Conservation (phyloP, 2,329 filamentous ascomycete species). For the Aspergillus ochraceus region DNA sequence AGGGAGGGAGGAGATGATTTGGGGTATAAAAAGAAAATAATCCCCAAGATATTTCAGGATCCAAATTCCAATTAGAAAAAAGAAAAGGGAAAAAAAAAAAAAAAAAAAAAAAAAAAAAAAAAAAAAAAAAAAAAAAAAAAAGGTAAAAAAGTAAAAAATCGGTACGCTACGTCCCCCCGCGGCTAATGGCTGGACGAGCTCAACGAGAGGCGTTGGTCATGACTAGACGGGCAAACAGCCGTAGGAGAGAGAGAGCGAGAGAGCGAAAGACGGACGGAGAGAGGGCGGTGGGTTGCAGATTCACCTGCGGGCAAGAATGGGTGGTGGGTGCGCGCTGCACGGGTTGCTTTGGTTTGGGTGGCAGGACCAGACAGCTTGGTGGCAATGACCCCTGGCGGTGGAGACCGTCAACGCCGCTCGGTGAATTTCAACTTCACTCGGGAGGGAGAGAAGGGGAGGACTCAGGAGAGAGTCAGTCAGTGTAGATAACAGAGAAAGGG, state of each 20-base stretch:
- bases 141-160: background rate
- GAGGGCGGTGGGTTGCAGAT: slow-evolving; percentile 15
- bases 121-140: too few relatives aligned
- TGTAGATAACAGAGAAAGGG: background rate
- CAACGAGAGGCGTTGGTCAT: slow-evolving; percentile 22
- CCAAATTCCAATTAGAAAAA: background rate
- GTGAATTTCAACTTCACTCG: background rate
- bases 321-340: slow-evolving; percentile 3
- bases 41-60: background rate
- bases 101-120: too few relatives aligned
- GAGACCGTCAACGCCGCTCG: slow-evolving; percentile 1
- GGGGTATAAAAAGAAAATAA: background rate
- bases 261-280: background rate
- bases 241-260: background rate
- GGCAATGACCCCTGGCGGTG: background rate
- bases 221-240: slow-evolving; percentile 16
- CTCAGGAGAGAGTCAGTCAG: background rate
- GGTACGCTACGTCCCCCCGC: slow-evolving; percentile 18
- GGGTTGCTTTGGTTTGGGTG: slow-evolving; percentile 1
- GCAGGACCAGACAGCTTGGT: slow-evolving; percentile 4
- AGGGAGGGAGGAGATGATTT: background rate
- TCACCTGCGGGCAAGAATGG: slow-evolving; percentile 11
- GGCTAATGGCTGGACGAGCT: slow-evolving; percentile 21
- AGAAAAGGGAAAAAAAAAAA: too few relatives aligned
- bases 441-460: background rate